Percentiles rank a stretch among this genome's conserved stretches.
phyloP scores from a whole-genome alignment of 2,329 filamentous ascomycete genomes.

The Moelleriella libera region DNA sequence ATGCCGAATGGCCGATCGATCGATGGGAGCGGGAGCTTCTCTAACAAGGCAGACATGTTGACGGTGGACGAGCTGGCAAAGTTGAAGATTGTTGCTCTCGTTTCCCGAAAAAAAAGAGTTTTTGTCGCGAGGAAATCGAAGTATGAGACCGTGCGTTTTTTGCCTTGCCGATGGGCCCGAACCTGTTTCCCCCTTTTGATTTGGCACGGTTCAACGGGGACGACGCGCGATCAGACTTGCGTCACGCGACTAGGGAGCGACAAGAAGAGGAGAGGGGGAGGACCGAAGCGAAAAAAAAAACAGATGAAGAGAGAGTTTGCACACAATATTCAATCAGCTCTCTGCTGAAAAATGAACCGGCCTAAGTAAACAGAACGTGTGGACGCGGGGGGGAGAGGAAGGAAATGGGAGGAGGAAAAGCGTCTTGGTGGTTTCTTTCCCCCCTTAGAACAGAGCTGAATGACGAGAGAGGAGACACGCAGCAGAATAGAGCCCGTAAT shows the following conservation, averaged over 20 bases:
- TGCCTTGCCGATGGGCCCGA: no score
- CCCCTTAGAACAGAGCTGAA: no score
- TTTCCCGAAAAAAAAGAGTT: no score
- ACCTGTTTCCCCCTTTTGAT: neutral
- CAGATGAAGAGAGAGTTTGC: neutral
- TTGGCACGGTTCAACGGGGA: neutral
- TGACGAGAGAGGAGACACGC: neutral
- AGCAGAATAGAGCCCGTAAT: neutral
- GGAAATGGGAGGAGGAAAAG: no score
- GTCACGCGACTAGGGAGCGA: slow-evolving; percentile 17
- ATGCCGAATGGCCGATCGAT: slow-evolving; percentile 88
- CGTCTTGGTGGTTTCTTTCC: no score
- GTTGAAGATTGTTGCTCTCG: neutral
- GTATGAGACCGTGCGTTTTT: no score
- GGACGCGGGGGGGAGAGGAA: no score
- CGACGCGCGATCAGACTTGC: slow-evolving; percentile 1
- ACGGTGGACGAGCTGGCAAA: slow-evolving; percentile 6
- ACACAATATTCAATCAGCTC: no score
- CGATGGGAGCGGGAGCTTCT: slow-evolving; percentile 55
- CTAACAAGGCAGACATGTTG: slow-evolving; percentile 31
- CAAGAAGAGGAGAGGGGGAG: slow-evolving; percentile 16
- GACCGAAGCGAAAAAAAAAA: neutral
- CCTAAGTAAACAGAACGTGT: no score
- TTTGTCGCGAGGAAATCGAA: no score
- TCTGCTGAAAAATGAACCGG: no score